Conservation (phyloP, 805 yeast genomes). For the Pichia heedii region DNA sequence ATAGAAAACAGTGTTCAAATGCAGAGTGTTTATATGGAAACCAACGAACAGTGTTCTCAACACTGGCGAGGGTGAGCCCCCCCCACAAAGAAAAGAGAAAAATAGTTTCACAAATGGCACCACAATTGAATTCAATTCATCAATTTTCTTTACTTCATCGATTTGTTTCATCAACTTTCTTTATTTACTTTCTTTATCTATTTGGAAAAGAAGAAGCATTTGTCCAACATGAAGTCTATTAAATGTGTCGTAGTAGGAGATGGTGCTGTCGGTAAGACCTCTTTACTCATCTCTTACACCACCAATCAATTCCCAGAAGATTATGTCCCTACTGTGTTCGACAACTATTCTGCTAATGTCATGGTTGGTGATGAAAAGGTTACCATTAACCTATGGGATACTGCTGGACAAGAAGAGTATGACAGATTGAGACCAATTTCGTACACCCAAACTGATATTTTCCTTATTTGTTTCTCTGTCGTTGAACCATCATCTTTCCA, state of each 20-base stretch:
- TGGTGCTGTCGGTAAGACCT: conserved; percentile 94
- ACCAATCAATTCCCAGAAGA: conserved; percentile 91
- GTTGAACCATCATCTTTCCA: conserved; percentile 73
- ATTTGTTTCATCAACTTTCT: no score
- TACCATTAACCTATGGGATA: conserved; percentile 88
- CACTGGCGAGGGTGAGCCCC: no score
- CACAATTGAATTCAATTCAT: no score
- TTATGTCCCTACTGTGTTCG: conserved; percentile 91
- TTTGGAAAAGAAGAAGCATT: no score
- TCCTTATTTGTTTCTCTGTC: conserved; percentile 77
- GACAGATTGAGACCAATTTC: conserved; percentile 83
- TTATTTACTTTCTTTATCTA: no score
- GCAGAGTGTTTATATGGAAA: no score
- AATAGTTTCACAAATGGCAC: no score
- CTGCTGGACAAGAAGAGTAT: conserved; percentile 92
- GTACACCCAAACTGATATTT: conserved; percentile 87
- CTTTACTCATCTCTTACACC: conserved; percentile 78
- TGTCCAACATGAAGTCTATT: conserved; percentile 72
- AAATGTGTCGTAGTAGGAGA: conserved; percentile 94
- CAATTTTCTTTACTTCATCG: no score
- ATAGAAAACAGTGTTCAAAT: no score
- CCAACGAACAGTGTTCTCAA: no score
- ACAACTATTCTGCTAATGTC: conserved; percentile 81
- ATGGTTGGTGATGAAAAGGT: conserved; percentile 75
- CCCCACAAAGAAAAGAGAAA: no score